phyloP scores from a whole-genome alignment of 1,284 basidiomycete species.

The Xerocomus amazonicus region DNA sequence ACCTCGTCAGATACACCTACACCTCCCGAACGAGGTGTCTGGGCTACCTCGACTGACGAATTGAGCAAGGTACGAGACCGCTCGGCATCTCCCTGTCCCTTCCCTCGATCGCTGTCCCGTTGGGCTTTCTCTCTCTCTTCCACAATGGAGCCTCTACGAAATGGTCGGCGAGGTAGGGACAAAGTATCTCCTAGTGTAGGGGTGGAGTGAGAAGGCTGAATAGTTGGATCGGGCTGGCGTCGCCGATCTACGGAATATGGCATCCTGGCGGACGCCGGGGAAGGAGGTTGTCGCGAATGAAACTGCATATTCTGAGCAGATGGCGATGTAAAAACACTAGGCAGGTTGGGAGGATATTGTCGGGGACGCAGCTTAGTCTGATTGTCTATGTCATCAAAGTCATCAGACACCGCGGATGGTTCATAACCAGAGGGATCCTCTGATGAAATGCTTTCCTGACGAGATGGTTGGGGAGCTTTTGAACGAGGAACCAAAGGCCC shows the following conservation, averaged over 20 bases:
- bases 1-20: constrained; percentile 23
- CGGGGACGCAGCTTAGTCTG: constrained; percentile 43
- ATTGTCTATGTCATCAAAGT: constrained; percentile 54
- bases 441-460: constrained; percentile 67
- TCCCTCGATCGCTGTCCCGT: constrained; percentile 27
- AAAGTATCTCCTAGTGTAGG: constrained; percentile 29
- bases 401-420: constrained; percentile 54
- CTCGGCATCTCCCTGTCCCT: constrained; percentile 21
- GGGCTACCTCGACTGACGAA: constrained; percentile 19
- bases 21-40: constrained; percentile 15
- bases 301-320: constrained; percentile 29
- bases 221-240: constrained; percentile 22
- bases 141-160: constrained; percentile 29
- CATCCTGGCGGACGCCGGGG: constrained; percentile 29
- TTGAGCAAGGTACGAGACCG: constrained; percentile 13
- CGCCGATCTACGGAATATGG: constrained; percentile 29
- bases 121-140: constrained; percentile 24
- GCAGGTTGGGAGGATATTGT: constrained; percentile 34
- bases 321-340: constrained; percentile 27
- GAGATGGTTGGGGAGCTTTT: constrained; percentile 51
- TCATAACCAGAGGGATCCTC: constrained; percentile 68
- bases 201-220: constrained; percentile 28
- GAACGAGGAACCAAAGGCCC: constrained; percentile 46
- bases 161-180: constrained; percentile 15
- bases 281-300: constrained; percentile 29